phyloP scores from a whole-genome alignment of 257 asterid genomes.

The Lithospermum erythrorhizon region DNA sequence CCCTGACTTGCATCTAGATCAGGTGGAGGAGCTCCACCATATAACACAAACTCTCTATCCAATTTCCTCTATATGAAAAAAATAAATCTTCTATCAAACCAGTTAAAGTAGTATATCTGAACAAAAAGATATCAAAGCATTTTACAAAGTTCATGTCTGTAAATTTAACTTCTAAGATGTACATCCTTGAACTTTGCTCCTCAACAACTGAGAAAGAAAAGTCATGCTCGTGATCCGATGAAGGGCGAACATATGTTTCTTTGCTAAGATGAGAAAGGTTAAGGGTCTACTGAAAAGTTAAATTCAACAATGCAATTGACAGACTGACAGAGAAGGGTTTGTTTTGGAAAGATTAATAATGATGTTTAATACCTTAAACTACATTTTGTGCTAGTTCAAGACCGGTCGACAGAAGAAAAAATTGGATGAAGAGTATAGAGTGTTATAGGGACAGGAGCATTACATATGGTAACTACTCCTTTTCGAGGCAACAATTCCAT shows the following conservation, averaged over 20 bases:
- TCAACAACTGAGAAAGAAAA: not conserved
- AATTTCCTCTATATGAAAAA: conserved; percentile 48
- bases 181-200: too few species aligned
- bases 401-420: not conserved
- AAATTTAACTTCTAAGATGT: not conserved
- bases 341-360: too few species aligned
- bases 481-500: too few species aligned
- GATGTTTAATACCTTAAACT: not conserved
- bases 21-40: conserved; percentile 61
- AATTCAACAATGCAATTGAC: too few species aligned
- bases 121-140: not conserved
- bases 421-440: not conserved
- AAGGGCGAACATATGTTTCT: not conserved
- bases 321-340: too few species aligned
- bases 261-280: not conserved
- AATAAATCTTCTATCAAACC: not conserved
- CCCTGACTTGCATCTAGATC: conserved; percentile 28
- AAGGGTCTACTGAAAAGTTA: too few species aligned
- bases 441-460: not conserved
- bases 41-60: conserved; percentile 58
- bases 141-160: too few species aligned
- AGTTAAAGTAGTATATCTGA: too few species aligned
- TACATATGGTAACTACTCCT: not conserved
- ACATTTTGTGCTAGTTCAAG: not conserved
- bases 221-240: not conserved